Percentiles rank a stretch among this genome's conserved stretches.
Evolutionary conservation across 805 yeast species (phyloP).

Genomic region (Schwanniomyces yamadae): DNA sequence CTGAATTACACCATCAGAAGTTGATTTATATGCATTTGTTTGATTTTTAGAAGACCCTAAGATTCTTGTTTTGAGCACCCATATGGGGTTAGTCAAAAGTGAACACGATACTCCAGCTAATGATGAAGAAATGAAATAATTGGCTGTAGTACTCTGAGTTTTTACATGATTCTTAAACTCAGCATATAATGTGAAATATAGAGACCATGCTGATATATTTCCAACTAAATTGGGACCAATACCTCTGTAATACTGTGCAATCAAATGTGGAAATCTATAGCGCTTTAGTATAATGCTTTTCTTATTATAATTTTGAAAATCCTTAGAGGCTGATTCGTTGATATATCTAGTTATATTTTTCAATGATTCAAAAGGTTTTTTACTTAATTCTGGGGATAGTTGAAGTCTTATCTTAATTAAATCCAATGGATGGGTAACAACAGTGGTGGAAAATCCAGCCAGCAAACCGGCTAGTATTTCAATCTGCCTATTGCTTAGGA

Average conservation of each 20-base stretch:
- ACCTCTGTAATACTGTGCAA: constrained; percentile 64
- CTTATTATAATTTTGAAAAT: constrained; percentile 5
- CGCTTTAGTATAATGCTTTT: constrained; percentile 1
- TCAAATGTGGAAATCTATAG: constrained; percentile 3
- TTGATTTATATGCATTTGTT: constrained; percentile 56
- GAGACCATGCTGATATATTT: constrained; percentile 83
- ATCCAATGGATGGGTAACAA: constrained; percentile 87
- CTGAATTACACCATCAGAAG: constrained; percentile 51
- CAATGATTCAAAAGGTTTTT: constrained; percentile 19
- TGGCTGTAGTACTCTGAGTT: constrained; percentile 17
- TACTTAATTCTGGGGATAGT: constrained; percentile 34
- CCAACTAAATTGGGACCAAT: constrained; percentile 78
- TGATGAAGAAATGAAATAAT: constrained; percentile 36
- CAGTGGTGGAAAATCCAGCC: constrained; percentile 81
- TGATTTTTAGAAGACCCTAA: constrained; percentile 51
- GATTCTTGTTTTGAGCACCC: constrained; percentile 93
- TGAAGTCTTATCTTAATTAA: constrained; percentile 82
- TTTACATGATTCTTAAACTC: constrained; percentile 42
- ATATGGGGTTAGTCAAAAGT: constrained; percentile 82
- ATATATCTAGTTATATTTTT: constrained; percentile 18
- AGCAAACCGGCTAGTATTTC: constrained; percentile 71
- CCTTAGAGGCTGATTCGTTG: constrained; percentile 16
- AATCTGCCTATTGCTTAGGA: constrained; percentile 23
- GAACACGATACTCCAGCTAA: constrained; percentile 76
- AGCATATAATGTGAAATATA: constrained; percentile 78